Evolutionary conservation across 106 monocot species (phyloP).

Genomic region (Phalaenopsis equestris): DNA sequence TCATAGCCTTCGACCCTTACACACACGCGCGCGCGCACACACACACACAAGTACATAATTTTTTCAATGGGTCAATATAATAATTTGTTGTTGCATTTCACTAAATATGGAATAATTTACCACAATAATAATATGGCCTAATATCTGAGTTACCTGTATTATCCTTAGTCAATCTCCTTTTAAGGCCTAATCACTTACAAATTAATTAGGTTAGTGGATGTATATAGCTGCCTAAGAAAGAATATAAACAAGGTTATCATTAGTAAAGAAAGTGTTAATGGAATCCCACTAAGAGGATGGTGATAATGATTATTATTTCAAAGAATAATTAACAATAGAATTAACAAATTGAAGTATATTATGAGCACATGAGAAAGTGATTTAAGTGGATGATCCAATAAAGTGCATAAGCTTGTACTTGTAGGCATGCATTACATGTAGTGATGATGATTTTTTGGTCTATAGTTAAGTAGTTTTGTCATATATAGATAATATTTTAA

Average conservation of each 20-base stretch:
- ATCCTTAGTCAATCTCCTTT: not conserved
- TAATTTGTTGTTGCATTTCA: no score
- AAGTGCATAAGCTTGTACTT: conserved; percentile 1
- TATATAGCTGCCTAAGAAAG: not conserved
- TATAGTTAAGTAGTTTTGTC: not conserved
- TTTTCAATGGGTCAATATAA: no score
- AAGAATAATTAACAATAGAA: not conserved
- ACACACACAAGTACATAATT: no score
- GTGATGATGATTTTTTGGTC: not conserved
- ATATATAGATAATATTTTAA: not conserved
- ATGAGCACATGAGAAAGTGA: not conserved
- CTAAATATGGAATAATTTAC: no score
- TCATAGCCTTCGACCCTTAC: no score
- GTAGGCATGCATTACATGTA: not conserved
- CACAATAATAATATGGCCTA: no score
- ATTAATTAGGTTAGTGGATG: conserved; percentile 1
- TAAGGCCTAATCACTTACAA: not conserved
- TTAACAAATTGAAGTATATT: not conserved
- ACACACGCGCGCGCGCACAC: no score
- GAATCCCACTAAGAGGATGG: conserved; percentile 1
- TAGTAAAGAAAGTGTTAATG: not conserved
- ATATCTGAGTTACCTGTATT: no score
- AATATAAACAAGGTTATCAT: conserved; percentile 1
- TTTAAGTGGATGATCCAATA: not conserved
- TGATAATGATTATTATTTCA: not conserved